Percentiles rank a stretch among this genome's conserved stretches.
phyloP scores from a whole-genome alignment of 768 basidiomycete genomes.

The Psilocybe tampanensis region DNA sequence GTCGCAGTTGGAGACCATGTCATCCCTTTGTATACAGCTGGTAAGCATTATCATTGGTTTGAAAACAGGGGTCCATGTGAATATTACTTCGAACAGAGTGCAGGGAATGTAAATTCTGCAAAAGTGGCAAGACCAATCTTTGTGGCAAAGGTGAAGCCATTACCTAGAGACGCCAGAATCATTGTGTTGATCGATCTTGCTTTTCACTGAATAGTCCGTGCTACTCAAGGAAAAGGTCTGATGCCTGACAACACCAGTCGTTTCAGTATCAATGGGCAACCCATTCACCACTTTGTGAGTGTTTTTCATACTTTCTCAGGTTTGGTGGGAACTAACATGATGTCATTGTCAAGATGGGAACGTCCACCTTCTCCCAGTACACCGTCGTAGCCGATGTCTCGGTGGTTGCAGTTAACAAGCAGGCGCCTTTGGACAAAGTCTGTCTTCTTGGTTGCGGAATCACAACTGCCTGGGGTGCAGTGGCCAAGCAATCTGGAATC shows the following conservation, averaged over 20 bases:
- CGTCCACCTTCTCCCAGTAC: conserved; percentile 99
- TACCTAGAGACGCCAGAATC: neutral
- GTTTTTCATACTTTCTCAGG: neutral
- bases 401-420: conserved; percentile 84
- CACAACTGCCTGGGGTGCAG: conserved; percentile 98
- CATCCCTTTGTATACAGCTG: conserved; percentile 94
- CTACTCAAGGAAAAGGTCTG: conserved; percentile 90
- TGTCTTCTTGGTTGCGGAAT: conserved; percentile 96
- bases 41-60: conserved; percentile 38
- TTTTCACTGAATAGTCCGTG: conserved; percentile 59
- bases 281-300: conserved; percentile 89
- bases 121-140: conserved; percentile 97
- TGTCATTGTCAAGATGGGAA: conserved; percentile 77
- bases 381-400: conserved; percentile 98
- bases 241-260: conserved; percentile 92
- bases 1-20: conserved; percentile 90
- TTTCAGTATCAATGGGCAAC: conserved; percentile 87
- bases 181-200: neutral
- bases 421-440: conserved; percentile 93
- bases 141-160: conserved; percentile 76
- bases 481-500: conserved; percentile 87
- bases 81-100: conserved; percentile 60
- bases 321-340: conserved; percentile 1
- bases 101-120: conserved; percentile 98
- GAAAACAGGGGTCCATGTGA: neutral